Percentiles rank a stretch among this genome's conserved stretches.
These are phyloP conservation scores for Podospora bellae-mahoneyi DNA, from an alignment of 495 filamentous ascomycete species.

Conservation along the genomic window DNA sequence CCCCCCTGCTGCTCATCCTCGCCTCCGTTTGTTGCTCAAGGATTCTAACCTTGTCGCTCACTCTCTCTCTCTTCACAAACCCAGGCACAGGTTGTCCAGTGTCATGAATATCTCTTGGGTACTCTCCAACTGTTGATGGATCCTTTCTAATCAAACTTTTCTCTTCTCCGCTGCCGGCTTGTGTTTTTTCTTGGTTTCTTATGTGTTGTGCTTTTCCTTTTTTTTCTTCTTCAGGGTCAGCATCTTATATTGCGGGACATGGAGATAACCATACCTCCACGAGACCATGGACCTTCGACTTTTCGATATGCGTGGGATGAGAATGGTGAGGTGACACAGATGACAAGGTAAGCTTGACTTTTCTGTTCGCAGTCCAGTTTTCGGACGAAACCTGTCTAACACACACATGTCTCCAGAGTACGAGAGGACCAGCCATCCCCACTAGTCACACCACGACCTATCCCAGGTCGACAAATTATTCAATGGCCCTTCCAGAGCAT, in stretches of 20 bases:
- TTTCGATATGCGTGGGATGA: conserved; percentile 35
- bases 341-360: conserved; percentile 26
- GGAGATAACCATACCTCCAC: conserved; percentile 35
- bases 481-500: conserved; percentile 40
- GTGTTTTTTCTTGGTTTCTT: conserved; percentile 14
- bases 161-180: neutral
- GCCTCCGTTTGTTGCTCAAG: conserved; percentile 14
- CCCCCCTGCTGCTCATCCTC: conserved; percentile 12
- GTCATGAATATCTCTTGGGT: neutral
- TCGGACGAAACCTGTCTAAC: conserved; percentile 1
- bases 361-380: neutral
- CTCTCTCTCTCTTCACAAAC: neutral
- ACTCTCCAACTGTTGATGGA: conserved; percentile 1
- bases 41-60: conserved; percentile 9
- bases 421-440: conserved; percentile 12
- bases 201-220: conserved; percentile 15
- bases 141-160: neutral
- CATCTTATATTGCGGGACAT: conserved; percentile 23
- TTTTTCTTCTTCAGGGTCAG: neutral
- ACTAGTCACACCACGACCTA: conserved; percentile 11
- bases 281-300: conserved; percentile 32
- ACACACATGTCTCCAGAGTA: conserved; percentile 13
- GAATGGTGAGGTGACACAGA: conserved; percentile 32
- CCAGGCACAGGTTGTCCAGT: conserved; percentile 1
- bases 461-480: conserved; percentile 22